Conservation (phyloP, 345 rosid species). For the Microthlaspi erraticum region DNA sequence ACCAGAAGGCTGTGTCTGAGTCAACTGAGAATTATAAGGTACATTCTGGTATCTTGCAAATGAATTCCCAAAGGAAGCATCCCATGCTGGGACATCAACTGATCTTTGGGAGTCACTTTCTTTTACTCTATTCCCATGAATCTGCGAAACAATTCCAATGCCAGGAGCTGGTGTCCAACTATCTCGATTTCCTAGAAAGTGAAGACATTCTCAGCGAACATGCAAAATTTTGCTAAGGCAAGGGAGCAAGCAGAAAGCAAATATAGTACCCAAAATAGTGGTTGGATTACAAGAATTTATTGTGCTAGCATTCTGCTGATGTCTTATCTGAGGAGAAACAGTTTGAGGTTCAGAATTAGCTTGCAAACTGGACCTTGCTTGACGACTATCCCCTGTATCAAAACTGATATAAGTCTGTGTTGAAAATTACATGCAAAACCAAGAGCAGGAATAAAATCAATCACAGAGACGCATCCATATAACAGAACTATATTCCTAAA, state of each 20-base stretch:
- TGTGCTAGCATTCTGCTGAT: slow-evolving; percentile 46
- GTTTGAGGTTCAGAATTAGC: slow-evolving; percentile 46
- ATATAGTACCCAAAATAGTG: slow-evolving; percentile 53
- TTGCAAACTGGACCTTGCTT: slow-evolving; percentile 51
- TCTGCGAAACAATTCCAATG: slow-evolving; percentile 42
- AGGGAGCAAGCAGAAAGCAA: slow-evolving; percentile 25
- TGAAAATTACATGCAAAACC: slow-evolving; percentile 25
- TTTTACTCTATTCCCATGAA: slow-evolving; percentile 49
- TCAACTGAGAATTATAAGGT: slow-evolving; percentile 41
- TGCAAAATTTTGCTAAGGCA: slow-evolving; percentile 15
- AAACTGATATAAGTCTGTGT: slow-evolving; percentile 34
- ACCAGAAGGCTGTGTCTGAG: slow-evolving; percentile 48
- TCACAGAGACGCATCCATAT: slow-evolving; percentile 20
- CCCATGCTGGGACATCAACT: slow-evolving; percentile 68
- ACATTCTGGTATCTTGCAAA: slow-evolving; percentile 45
- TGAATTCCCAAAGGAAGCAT: slow-evolving; percentile 62
- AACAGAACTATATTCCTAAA: slow-evolving; percentile 10
- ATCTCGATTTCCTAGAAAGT: slow-evolving; percentile 49
- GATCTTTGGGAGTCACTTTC: slow-evolving; percentile 56
- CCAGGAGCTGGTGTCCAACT: slow-evolving; percentile 48
- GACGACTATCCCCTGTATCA: slow-evolving; percentile 69
- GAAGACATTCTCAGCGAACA: slow-evolving; percentile 35
- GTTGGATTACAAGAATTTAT: slow-evolving; percentile 42
- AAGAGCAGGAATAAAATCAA: slow-evolving; percentile 12
- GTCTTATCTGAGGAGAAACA: slow-evolving; percentile 43